Conservation (phyloP, 208 protist species). For the Leishmania arabica region DNA sequence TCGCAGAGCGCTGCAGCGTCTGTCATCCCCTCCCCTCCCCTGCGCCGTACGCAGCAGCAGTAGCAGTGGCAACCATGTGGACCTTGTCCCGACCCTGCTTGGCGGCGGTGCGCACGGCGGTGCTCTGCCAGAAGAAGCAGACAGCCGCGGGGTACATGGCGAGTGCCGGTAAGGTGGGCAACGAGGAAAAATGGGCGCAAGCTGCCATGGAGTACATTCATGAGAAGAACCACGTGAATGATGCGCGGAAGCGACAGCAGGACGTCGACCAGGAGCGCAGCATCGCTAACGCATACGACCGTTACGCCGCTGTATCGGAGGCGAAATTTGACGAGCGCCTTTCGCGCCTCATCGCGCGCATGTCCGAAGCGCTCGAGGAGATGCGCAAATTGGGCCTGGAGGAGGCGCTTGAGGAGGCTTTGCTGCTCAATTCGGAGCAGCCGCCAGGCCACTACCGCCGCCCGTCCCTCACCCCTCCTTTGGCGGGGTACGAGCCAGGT, state of each 20-base stretch:
- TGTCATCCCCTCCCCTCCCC: not conserved
- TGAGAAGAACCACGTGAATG: slow-evolving; percentile 84
- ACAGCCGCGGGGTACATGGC: slow-evolving; percentile 76
- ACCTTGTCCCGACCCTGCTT: slow-evolving; percentile 10
- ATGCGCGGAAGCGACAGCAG: slow-evolving; percentile 74
- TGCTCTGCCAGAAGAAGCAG: slow-evolving; percentile 66
- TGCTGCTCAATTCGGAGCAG: slow-evolving; percentile 78
- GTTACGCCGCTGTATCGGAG: slow-evolving; percentile 59
- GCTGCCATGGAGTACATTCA: slow-evolving; percentile 90
- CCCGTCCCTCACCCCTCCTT: slow-evolving; percentile 77
- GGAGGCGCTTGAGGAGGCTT: slow-evolving; percentile 60
- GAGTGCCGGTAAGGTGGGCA: slow-evolving; percentile 69
- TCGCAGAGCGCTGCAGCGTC: not conserved
- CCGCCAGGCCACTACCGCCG: slow-evolving; percentile 65
- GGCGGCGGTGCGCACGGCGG: slow-evolving; percentile 4
- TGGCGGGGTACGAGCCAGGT: slow-evolving; percentile 82
- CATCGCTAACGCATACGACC: slow-evolving; percentile 73
- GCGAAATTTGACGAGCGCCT: slow-evolving; percentile 56
- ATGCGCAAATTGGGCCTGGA: slow-evolving; percentile 57
- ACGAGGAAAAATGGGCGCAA: slow-evolving; percentile 90
- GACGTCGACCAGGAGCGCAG: slow-evolving; percentile 76
- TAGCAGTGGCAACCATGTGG: slow-evolving; percentile 13
- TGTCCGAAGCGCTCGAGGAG: slow-evolving; percentile 75
- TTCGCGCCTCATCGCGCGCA: slow-evolving; percentile 43
- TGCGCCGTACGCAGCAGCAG: not conserved